These are phyloP conservation scores for Quercus rubra DNA, from an alignment of 306 rosid genomes.

Conservation along the genomic window DNA sequence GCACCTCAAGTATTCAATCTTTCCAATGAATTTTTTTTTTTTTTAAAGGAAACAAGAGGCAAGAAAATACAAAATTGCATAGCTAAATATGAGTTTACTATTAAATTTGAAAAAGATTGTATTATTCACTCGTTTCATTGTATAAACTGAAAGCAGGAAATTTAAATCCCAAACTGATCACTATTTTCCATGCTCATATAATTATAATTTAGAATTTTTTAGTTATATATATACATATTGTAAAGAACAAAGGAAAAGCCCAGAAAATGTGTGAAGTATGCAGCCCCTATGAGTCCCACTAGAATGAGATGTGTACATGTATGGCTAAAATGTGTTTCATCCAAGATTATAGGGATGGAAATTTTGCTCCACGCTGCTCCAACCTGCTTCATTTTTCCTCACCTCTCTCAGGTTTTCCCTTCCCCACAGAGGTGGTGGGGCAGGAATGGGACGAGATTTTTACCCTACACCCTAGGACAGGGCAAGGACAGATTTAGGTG, in stretches of 20 bases:
- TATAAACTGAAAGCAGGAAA: neutral
- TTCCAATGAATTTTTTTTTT: neutral
- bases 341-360: no score
- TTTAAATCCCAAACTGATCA: neutral
- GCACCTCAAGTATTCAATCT: slow-evolving; percentile 3
- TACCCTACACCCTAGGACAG: no score
- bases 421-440: no score
- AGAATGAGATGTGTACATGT: neutral
- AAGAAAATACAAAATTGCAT: neutral
- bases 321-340: no score
- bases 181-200: neutral
- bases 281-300: neutral
- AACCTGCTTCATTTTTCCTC: no score
- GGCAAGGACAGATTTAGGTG: no score
- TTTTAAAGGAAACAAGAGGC: neutral
- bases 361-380: no score
- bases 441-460: no score
- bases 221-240: neutral
- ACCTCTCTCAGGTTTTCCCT: no score
- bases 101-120: neutral
- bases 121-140: neutral
- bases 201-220: neutral
- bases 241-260: neutral
- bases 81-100: neutral
- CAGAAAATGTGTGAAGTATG: neutral